Conservation (phyloP, 2,329 filamentous ascomycete genomes). For the Chrysoporthe deuterocubensis region DNA sequence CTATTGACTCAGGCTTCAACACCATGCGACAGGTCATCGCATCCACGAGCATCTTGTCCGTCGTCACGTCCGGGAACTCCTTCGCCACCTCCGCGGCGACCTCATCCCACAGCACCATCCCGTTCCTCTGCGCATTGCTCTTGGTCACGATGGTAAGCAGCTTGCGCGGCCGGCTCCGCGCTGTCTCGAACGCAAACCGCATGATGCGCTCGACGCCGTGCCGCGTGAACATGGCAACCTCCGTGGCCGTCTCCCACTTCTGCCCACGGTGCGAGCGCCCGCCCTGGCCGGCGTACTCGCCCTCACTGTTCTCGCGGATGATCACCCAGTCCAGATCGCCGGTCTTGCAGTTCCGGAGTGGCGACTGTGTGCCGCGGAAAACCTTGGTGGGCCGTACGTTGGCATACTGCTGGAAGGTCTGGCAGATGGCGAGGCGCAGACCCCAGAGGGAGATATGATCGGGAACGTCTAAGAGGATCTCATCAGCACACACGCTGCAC, state of each 20-base stretch:
- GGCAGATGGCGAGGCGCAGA: conserved; percentile 66
- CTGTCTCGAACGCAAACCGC: conserved; percentile 66
- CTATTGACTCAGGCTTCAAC: conserved; percentile 58
- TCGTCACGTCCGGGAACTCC: conserved; percentile 62
- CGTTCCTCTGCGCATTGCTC: conserved; percentile 67
- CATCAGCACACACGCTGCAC: neutral
- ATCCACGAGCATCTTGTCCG: conserved; percentile 69
- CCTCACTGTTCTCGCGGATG: conserved; percentile 68
- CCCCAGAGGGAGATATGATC: conserved; percentile 71
- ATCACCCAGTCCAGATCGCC: conserved; percentile 69
- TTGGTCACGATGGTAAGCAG: conserved; percentile 67
- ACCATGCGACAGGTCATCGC: conserved; percentile 57
- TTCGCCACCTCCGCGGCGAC: conserved; percentile 57
- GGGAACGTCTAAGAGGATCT: conserved; percentile 51
- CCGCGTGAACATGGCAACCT: conserved; percentile 66
- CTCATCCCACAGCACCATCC: conserved; percentile 71
- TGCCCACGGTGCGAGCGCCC: conserved; percentile 60
- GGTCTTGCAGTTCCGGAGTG: conserved; percentile 51
- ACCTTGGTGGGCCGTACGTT: conserved; percentile 67
- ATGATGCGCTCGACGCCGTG: conserved; percentile 64
- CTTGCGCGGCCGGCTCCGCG: conserved; percentile 55
- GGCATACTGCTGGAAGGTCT: conserved; percentile 67
- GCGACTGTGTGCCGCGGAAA: conserved; percentile 61
- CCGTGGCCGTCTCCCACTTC: conserved; percentile 64
- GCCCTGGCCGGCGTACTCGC: conserved; percentile 67